phyloP scores from a whole-genome alignment of 164 flowering plant species.

The Houttuynia cordata region DNA sequence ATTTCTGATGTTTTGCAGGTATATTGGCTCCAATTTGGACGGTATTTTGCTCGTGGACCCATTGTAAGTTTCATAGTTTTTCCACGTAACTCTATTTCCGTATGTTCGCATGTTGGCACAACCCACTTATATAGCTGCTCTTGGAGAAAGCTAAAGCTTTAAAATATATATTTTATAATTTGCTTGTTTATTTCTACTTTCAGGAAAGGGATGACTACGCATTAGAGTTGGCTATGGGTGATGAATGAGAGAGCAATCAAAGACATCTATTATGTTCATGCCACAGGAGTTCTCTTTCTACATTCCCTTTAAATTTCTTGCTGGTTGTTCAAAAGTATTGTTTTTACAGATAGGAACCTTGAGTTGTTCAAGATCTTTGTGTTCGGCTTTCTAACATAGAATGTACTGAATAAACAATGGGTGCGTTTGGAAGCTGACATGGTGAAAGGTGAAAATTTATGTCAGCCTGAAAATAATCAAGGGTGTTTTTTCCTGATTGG shows the following conservation, averaged over 20 bases:
- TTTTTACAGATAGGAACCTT: neutral
- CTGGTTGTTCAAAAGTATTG: neutral
- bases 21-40: slow-evolving; percentile 97
- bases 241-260: neutral
- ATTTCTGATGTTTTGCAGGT: slow-evolving; percentile 35
- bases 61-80: slow-evolving; percentile 40
- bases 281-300: neutral
- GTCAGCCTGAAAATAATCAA: too few species aligned
- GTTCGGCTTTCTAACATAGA: neutral
- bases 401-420: neutral
- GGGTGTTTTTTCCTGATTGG: too few species aligned
- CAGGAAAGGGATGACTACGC: slow-evolving; percentile 95
- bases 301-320: neutral
- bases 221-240: slow-evolving; percentile 47
- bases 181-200: neutral
- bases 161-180: neutral
- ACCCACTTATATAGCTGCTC: neutral
- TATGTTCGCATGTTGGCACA: neutral
- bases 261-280: neutral
- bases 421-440: neutral
- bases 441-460: too few species aligned
- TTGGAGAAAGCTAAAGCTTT: neutral
- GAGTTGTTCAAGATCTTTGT: neutral
- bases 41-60: slow-evolving; percentile 95
- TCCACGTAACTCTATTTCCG: neutral